A percentile compares a stretch with the other conserved stretches of the same genome.
Conservation (phyloP, 2,329 filamentous ascomycete species). For the Talaromyces sp. region DNA sequence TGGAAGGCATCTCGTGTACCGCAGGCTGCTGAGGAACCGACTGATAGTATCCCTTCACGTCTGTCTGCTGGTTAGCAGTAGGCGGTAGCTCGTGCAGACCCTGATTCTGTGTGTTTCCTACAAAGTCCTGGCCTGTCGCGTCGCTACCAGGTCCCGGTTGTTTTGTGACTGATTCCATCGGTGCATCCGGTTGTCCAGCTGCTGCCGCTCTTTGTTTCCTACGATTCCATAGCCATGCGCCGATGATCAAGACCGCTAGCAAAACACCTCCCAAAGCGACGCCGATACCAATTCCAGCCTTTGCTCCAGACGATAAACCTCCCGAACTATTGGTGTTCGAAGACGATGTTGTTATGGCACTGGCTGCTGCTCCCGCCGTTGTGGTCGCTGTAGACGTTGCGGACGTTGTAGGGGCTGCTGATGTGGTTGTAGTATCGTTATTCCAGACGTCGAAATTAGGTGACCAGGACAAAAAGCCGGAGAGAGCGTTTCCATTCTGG, state of each 20-base stretch:
- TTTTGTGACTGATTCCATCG: conserved; percentile 2
- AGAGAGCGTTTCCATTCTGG: neutral
- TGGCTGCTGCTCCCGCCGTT: neutral
- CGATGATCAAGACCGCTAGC: neutral
- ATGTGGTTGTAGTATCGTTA: conserved; percentile 2
- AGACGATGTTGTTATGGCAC: neutral
- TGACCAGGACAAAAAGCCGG: conserved; percentile 4
- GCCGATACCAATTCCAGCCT: conserved; percentile 9
- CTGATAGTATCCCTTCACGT: neutral
- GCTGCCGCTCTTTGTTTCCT: neutral
- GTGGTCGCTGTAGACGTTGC: neutral
- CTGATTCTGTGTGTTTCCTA: neutral
- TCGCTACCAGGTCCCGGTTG: neutral
- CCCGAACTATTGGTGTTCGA: neutral
- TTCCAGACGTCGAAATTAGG: conserved; percentile 1
- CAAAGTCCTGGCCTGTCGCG: neutral
- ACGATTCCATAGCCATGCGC: conserved; percentile 10
- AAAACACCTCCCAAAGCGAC: neutral
- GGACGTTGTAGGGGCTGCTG: neutral
- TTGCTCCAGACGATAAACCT: neutral
- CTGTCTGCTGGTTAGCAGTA: neutral
- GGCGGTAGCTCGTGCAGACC: neutral
- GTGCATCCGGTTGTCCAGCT: neutral
- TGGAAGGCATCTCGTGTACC: conserved; percentile 4
- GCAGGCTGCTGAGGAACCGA: neutral